Evolutionary conservation across 352 stramenopile genomes (phyloP).

Genomic region (Pilasporangium apinafurcum): DNA sequence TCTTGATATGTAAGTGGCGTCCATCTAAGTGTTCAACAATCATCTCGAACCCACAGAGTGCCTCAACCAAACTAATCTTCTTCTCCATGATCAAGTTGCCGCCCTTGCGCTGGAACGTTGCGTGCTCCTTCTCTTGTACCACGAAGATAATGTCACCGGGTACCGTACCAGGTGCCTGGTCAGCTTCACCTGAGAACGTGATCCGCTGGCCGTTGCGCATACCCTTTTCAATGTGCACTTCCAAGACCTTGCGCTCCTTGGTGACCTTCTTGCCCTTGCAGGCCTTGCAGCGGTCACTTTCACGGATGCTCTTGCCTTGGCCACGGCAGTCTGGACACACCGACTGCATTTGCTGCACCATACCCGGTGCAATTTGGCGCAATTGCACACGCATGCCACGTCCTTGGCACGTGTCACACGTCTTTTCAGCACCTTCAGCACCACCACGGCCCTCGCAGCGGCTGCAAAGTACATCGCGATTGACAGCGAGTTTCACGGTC

Average conservation of each 20-base stretch:
- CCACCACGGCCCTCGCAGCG: constrained; percentile 87
- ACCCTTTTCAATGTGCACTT: constrained; percentile 98
- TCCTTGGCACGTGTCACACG: constrained; percentile 93
- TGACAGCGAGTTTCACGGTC: constrained; percentile 96
- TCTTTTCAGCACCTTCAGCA: constrained; percentile 90
- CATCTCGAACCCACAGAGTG: constrained; percentile 88
- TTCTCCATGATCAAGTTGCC: constrained; percentile 96
- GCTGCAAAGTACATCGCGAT: constrained; percentile 90
- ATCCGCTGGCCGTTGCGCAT: constrained; percentile 98
- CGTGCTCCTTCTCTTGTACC: constrained; percentile 96
- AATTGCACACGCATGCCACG: constrained; percentile 94
- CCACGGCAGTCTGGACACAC: constrained; percentile 92
- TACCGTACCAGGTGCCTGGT: constrained; percentile 92
- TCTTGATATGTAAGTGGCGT: constrained; percentile 90
- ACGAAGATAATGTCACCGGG: constrained; percentile 97
- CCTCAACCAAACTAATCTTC: constrained; percentile 93
- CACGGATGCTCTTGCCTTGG: constrained; percentile 92
- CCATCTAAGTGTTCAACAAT: constrained; percentile 92
- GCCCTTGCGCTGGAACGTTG: constrained; percentile 95
- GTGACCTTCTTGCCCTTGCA: constrained; percentile 94
- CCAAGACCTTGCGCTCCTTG: constrained; percentile 97
- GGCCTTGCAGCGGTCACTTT: constrained; percentile 89
- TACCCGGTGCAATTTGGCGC: constrained; percentile 95
- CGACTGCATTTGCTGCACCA: constrained; percentile 98
- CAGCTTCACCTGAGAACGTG: constrained; percentile 94